These are phyloP conservation scores for Suhomyces bokatorum DNA, from an alignment of 1,139 yeast genomes.

Conservation along the genomic window DNA sequence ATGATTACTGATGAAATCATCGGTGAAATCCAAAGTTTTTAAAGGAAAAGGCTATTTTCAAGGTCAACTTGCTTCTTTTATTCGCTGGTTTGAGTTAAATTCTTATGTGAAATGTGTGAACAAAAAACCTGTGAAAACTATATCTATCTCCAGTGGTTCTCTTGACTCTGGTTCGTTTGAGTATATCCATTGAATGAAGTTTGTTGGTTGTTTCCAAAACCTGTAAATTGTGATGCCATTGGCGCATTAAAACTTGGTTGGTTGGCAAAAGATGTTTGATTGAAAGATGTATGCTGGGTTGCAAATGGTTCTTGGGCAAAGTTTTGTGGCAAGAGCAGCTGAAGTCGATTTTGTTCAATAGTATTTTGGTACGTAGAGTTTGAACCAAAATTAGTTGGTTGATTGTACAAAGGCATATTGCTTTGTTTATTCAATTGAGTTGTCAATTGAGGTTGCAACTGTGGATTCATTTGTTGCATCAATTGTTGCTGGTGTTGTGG, in stretches of 20 bases:
- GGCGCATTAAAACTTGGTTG: neutral
- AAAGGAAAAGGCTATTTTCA: too few relatives aligned
- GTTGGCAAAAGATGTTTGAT: neutral
- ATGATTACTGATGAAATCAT: neutral
- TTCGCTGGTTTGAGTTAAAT: too few relatives aligned
- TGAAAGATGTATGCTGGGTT: neutral
- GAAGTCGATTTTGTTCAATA: slow-evolving; percentile 22
- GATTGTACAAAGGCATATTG: slow-evolving; percentile 43
- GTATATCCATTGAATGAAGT: slow-evolving; percentile 4
- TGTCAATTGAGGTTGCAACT: slow-evolving; percentile 26
- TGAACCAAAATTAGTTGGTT: slow-evolving; percentile 33
- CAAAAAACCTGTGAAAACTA: too few relatives aligned
- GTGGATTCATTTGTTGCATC: slow-evolving; percentile 46
- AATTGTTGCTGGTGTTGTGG: slow-evolving; percentile 54
- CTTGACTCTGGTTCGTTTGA: slow-evolving; percentile 12
- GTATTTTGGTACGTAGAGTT: slow-evolving; percentile 26
- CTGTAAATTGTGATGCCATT: slow-evolving; percentile 18
- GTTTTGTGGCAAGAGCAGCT: slow-evolving; percentile 15
- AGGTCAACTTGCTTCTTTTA: too few relatives aligned
- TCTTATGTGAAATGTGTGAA: too few relatives aligned
- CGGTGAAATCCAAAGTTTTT: too few relatives aligned
- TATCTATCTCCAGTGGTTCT: slow-evolving; percentile 11
- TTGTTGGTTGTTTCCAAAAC: slow-evolving; percentile 14
- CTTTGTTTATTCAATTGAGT: slow-evolving; percentile 48
- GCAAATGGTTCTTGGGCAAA: neutral